Evolutionary conservation across 371 early-diverging fungal species (phyloP), one percentile per base, ranked within the genome.

Genomic region (Apophysomyces variabilis): DNA sequence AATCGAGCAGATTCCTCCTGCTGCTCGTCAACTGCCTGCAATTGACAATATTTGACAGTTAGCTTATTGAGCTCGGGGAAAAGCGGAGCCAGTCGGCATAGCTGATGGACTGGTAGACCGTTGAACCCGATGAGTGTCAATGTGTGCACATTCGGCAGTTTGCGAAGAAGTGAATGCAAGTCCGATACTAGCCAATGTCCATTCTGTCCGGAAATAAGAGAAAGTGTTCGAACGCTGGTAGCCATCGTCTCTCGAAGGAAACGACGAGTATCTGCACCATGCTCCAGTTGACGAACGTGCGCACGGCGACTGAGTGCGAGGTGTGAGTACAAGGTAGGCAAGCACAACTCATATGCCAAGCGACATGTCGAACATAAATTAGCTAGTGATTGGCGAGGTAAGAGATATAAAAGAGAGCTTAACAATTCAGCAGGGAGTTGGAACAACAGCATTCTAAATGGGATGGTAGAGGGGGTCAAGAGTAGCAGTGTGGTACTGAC

Each of bases 91-190:
- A 50, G 21, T 16, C 84, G 71, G n/a, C 68, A 36, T 46, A 78
- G 70, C 65, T 85, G 62, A 59, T 70, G 54, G 58, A 85, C 54
- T 5, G 76, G 60, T 62, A 86, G 63, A 57, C 70, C 38, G 43
- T 74, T 47, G 65, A 76, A 62, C 65, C 83, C 65, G 56, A 75
- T 46, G 69, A 81, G 70, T 21, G 54, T 50, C 54, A 50, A 50
- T 7, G 54, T 21, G 21, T 57, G 65, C 1, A 78, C 35, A 37
- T 56, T 61, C 5, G 38, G 65, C 5, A 67, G 44, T 18, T 71
- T 66, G n/a, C 71, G 74, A 21, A 74, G 32, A 13, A 64, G 65
- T 47, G 59, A 47, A 62, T 70, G 61, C 1, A 73, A 58, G 9
- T 69, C 67, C 11, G 66, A 63, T 7, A 71, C 37, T 7, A 70